Evolutionary conservation across 768 basidiomycete genomes (phyloP).

Genomic region (Leccinum fibrillosum): DNA sequence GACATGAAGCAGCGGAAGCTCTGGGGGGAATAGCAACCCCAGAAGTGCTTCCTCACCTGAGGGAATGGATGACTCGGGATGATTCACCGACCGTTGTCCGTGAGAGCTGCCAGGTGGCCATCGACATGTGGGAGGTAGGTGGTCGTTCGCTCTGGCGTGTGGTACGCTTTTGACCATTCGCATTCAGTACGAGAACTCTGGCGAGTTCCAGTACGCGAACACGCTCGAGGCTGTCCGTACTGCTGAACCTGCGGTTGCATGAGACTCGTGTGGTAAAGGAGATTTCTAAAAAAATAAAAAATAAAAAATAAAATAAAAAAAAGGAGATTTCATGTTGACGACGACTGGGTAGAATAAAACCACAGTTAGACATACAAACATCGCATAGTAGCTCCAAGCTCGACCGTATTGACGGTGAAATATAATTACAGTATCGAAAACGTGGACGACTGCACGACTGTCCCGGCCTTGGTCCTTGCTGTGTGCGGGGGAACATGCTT

Average conservation of each 20-base stretch:
- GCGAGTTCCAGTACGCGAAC: conserved; percentile 76
- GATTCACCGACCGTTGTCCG: conserved; percentile 87
- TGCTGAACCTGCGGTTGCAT: conserved; percentile 13
- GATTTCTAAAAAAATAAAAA: too few species aligned
- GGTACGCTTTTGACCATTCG: background rate
- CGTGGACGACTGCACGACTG: conserved; percentile 3
- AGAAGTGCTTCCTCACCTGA: conserved; percentile 82
- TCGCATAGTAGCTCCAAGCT: background rate
- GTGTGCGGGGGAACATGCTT: conserved; percentile 30
- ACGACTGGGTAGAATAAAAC: background rate
- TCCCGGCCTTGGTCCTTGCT: conserved; percentile 25
- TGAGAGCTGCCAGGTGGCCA: conserved; percentile 93
- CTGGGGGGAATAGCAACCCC: conserved; percentile 96
- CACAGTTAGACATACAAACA: background rate
- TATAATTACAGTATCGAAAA: background rate
- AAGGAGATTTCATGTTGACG: background rate
- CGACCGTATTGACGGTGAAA: background rate
- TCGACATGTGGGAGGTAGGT: conserved; percentile 95
- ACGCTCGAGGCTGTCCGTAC: conserved; percentile 33
- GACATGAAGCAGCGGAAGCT: conserved; percentile 98
- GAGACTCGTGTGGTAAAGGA: background rate
- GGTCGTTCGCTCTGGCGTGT: background rate
- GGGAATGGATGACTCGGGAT: conserved; percentile 75
- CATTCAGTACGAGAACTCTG: conserved; percentile 72
- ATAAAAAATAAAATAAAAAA: too few species aligned